phyloP scores from a whole-genome alignment of 345 rosid species.

The Hirschfeldia incana region DNA sequence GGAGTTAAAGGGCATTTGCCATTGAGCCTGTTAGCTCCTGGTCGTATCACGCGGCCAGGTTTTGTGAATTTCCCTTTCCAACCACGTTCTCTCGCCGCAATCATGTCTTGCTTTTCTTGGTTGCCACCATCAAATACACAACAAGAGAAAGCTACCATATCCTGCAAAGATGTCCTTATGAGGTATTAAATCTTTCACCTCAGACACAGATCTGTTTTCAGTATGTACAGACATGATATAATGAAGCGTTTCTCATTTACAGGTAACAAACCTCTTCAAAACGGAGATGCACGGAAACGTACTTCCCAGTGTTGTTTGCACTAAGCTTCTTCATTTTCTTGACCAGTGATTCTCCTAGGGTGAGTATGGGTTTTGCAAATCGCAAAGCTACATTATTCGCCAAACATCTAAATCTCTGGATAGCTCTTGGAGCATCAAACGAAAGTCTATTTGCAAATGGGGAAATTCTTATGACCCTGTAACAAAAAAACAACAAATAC shows the following conservation, averaged over 20 bases:
- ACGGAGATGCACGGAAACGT: slow-evolving; percentile 92
- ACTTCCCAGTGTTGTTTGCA: slow-evolving; percentile 70
- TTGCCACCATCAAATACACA: slow-evolving; percentile 95
- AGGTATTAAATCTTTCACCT: slow-evolving; percentile 13
- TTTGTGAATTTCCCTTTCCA: slow-evolving; percentile 98
- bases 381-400: slow-evolving; percentile 87
- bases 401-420: slow-evolving; percentile 87
- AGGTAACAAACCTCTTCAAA: slow-evolving; percentile 86
- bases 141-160: slow-evolving; percentile 99
- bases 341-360: slow-evolving; percentile 77
- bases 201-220: slow-evolving; percentile 1
- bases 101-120: slow-evolving; percentile 82
- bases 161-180: slow-evolving; percentile 49
- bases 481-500: slow-evolving; percentile 20
- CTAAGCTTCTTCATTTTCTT: slow-evolving; percentile 90
- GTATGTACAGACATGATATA: slow-evolving; percentile 6
- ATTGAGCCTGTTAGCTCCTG: slow-evolving; percentile 91
- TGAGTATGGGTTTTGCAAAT: slow-evolving; percentile 72
- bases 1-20: slow-evolving; percentile 98
- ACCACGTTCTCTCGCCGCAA: slow-evolving; percentile 87
- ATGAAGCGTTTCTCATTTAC: slow-evolving; percentile 11
- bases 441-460: slow-evolving; percentile 98
- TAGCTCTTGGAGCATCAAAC: slow-evolving; percentile 85
- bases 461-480: slow-evolving; percentile 93
- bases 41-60: slow-evolving; percentile 91